These are phyloP conservation scores for Calonectria pseudoreteaudii DNA, from an alignment of 2,329 filamentous ascomycete genomes.

Conservation along the genomic window DNA sequence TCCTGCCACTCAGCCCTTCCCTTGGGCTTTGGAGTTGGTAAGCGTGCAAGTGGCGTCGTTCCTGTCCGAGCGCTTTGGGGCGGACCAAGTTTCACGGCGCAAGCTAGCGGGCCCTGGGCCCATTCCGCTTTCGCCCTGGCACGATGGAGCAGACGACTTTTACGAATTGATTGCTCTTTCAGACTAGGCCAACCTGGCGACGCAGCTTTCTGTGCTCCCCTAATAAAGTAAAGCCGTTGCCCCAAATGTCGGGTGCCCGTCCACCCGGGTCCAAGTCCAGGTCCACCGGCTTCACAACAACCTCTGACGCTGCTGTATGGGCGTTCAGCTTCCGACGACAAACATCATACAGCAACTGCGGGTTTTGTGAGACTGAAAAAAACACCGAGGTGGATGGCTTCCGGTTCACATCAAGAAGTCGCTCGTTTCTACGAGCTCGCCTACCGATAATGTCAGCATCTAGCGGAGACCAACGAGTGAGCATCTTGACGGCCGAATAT, in stretches of 20 bases:
- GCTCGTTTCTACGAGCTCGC: not conserved
- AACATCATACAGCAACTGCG: no score
- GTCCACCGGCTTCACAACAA: not conserved
- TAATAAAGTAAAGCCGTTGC: constrained; percentile 3
- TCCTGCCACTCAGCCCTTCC: not conserved
- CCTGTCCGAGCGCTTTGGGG: not conserved
- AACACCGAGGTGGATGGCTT: not conserved
- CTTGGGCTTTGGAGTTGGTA: not conserved
- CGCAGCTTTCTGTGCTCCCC: not conserved
- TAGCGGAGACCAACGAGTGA: constrained; percentile 8
- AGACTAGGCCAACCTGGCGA: not conserved
- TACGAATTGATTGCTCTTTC: not conserved
- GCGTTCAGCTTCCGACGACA: no score
- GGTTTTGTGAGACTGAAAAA: not conserved
- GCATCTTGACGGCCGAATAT: constrained; percentile 33
- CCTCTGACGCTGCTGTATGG: no score
- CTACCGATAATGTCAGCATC: not conserved
- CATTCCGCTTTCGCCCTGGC: not conserved
- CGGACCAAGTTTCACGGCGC: not conserved
- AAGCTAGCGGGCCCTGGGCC: not conserved
- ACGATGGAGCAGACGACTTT: constrained; percentile 1
- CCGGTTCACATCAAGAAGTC: not conserved
- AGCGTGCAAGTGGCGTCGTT: not conserved
- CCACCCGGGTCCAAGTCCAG: no score
- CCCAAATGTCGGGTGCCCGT: not conserved